Base-by-base conservation (phyloP, 805 yeast genomes). In the Candida jianshihensis region DNA sequence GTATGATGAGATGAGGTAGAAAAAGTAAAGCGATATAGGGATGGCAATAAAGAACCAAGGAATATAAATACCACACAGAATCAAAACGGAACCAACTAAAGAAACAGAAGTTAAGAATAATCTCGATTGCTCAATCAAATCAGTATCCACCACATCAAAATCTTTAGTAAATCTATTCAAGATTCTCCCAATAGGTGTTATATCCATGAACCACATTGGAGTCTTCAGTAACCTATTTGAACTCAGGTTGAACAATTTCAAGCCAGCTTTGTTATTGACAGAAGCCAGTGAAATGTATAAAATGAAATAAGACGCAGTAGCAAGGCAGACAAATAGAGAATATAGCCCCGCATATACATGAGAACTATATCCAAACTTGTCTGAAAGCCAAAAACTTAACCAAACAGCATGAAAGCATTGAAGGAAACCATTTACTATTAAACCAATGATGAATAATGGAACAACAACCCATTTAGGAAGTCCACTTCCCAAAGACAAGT, bases 121-220 rank as follows among this genome's bases (percentile, higher is more conserved):
- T 42, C 92, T 67, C 36, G 81, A 44, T 49, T 80, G 83, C 52
- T 83, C 88, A 31, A 74, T 70, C 47, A 86, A 59, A 58, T 82
- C 90, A 50, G 84, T 83, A 52, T 87, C 95, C 53, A 86, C 62
- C 13, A 77, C 76, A 53, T 86, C 94, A 1, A 89, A 81, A 56
- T 86, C 96, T 49, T 84, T 84, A 3, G 95, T 85, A 56, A 86
- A 86, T 47, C 95, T 65, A 59, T 84, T 86, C 56, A 87, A 63
- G 40, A 86, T 81, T 49, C 95, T 70, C 4, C 96, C 95, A 61
- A 83, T 67, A 5, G 95, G 96, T 0, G 92, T 81, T 11, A 85
- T 73, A 55, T 87, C 95, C 69, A 85, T 77, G 51, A 77, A 87
- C 11, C 79, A 62, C 89, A 85, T 83, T 33, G 94, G 94, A 2